A percentile compares a stretch with the other conserved stretches of the same genome.
Evolutionary conservation across 192 early-diverging fungal genomes (phyloP).

Genomic region (Dispira simplex): DNA sequence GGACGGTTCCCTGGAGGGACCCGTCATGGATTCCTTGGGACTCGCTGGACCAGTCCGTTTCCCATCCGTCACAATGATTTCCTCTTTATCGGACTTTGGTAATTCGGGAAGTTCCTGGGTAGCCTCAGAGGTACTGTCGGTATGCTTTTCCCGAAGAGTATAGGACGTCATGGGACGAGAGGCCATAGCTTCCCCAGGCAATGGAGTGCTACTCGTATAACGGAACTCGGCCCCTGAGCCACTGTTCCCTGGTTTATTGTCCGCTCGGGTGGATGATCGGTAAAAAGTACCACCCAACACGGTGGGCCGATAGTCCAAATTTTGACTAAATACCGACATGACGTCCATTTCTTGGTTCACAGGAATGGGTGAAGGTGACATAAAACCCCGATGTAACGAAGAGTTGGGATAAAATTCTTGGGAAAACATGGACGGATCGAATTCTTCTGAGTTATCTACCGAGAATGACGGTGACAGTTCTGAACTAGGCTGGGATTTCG

Average conservation of each 20-base stretch:
- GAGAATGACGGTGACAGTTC: too few relatives aligned
- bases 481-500: too few relatives aligned
- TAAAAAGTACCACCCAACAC: background rate
- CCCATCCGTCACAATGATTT: too few relatives aligned
- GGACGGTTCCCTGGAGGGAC: too few relatives aligned
- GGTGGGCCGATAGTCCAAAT: constrained; percentile 8
- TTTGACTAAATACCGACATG: constrained; percentile 2
- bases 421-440: constrained; percentile 2
- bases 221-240: too few relatives aligned
- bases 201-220: too few relatives aligned
- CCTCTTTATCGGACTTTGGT: background rate
- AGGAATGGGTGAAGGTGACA: constrained; percentile 4
- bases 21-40: too few relatives aligned
- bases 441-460: too few relatives aligned
- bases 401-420: constrained; percentile 2
- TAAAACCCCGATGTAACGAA: background rate
- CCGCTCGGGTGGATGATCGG: too few relatives aligned
- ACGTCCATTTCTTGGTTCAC: background rate
- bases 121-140: background rate
- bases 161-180: background rate
- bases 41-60: too few relatives aligned
- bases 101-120: background rate
- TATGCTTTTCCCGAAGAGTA: background rate
- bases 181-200: background rate
- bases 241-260: too few relatives aligned